These are phyloP conservation scores for Podospora pseudocomata DNA, from an alignment of 495 filamentous ascomycete species.

Conservation along the genomic window DNA sequence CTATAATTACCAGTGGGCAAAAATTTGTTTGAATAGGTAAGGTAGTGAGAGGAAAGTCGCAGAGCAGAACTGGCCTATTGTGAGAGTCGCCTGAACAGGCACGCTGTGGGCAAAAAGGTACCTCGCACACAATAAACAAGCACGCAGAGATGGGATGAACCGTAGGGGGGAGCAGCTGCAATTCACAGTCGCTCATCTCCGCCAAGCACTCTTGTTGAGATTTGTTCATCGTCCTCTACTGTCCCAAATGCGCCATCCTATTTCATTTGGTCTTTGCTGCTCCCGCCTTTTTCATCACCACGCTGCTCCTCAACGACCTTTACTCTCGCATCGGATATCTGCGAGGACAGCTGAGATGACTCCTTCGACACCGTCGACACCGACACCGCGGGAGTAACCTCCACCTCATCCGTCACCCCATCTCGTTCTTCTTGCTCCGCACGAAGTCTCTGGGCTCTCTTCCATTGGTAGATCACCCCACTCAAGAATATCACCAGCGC, in stretches of 20 bases:
- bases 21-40: neutral
- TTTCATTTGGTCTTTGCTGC: neutral
- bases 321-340: neutral
- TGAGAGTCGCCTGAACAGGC: neutral
- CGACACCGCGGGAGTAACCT: slow-evolving; percentile 1
- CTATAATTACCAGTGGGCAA: neutral
- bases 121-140: neutral
- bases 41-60: neutral
- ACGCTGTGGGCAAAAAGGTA: no score
- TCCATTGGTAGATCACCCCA: slow-evolving; percentile 6
- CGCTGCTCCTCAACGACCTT: neutral
- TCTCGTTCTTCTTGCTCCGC: neutral
- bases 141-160: neutral
- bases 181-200: neutral
- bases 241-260: neutral
- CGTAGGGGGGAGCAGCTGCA: neutral
- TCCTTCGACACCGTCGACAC: slow-evolving; percentile 5
- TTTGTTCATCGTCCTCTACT: neutral
- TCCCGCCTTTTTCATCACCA: neutral
- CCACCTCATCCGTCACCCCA: neutral
- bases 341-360: neutral
- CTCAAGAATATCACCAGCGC: slow-evolving; percentile 6
- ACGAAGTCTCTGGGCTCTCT: neutral
- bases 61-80: neutral
- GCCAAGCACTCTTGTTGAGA: neutral